Percentiles rank a stretch among this genome's conserved stretches.
phyloP scores from a whole-genome alignment of 805 yeast genomes.

The Yarrowia divulgata region DNA sequence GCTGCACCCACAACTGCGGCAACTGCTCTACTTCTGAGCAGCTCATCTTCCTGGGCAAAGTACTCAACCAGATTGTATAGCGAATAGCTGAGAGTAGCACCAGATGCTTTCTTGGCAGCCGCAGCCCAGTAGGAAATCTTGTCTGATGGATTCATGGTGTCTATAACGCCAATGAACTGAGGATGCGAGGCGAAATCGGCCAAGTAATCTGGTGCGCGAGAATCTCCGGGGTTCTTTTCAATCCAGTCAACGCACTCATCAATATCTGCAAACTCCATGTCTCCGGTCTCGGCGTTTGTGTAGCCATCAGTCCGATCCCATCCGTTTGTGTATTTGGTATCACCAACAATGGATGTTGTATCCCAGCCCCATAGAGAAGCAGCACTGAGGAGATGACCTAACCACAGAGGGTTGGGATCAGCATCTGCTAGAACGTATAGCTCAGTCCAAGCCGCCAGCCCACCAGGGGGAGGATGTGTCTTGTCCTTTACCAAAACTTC shows the following conservation, averaged over 20 bases:
- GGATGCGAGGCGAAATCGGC: constrained; percentile 15
- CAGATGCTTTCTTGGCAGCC: constrained; percentile 9
- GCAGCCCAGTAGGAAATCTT: constrained; percentile 29
- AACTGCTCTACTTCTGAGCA: constrained; percentile 27
- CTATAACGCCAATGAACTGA: not conserved
- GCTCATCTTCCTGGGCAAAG: constrained; percentile 18
- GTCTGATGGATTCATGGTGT: constrained; percentile 3
- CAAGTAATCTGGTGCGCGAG: not conserved
- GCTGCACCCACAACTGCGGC: constrained; percentile 29
- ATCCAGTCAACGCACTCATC: constrained; percentile 17
- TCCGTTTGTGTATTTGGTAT: constrained; percentile 21
- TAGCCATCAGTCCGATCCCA: constrained; percentile 13
- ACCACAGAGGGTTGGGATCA: constrained; percentile 17
- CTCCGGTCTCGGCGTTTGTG: constrained; percentile 7
- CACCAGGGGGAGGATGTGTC: constrained; percentile 9
- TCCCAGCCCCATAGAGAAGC: constrained; percentile 37
- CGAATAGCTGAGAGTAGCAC: constrained; percentile 14
- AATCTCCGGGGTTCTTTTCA: constrained; percentile 22
- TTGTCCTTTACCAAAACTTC: constrained; percentile 11
- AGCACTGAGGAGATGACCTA: constrained; percentile 6
- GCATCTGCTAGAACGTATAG: constrained; percentile 18
- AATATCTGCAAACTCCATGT: constrained; percentile 6
- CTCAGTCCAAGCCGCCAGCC: constrained; percentile 11
- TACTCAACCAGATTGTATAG: constrained; percentile 20
- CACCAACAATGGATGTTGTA: constrained; percentile 21